Percentiles rank a stretch among this genome's conserved stretches.
These are phyloP conservation scores for Megacollybia marginata DNA, from an alignment of 768 basidiomycete genomes.

Conservation along the genomic window DNA sequence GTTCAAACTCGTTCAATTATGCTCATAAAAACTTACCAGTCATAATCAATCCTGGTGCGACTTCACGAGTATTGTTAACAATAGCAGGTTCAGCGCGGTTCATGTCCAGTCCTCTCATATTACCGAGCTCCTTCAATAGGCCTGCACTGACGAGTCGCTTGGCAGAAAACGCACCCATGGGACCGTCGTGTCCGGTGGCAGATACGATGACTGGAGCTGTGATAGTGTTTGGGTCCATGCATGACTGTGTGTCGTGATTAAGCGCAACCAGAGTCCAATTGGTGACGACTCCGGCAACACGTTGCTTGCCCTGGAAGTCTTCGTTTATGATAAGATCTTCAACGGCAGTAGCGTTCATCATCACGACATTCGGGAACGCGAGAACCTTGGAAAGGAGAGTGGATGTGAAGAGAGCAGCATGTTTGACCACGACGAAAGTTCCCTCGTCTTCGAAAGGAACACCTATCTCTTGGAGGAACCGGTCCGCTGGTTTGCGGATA, in stretches of 20 bases:
- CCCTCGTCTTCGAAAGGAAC: slow-evolving; percentile 77
- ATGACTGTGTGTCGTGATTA: slow-evolving; percentile 70
- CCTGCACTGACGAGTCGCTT: slow-evolving; percentile 73
- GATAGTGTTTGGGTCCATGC: slow-evolving; percentile 76
- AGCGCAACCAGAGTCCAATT: slow-evolving; percentile 46
- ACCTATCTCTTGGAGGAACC: slow-evolving; percentile 61
- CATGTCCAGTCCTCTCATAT: slow-evolving; percentile 80
- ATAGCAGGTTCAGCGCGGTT: slow-evolving; percentile 77
- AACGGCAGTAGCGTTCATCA: slow-evolving; percentile 77
- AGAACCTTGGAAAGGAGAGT: slow-evolving; percentile 68
- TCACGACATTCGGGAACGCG: slow-evolving; percentile 59
- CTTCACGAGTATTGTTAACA: slow-evolving; percentile 70
- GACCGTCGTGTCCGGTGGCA: slow-evolving; percentile 72
- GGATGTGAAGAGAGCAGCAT: slow-evolving; percentile 76
- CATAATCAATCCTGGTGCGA: slow-evolving; percentile 68
- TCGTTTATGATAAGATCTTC: slow-evolving; percentile 69
- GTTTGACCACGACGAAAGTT: slow-evolving; percentile 71
- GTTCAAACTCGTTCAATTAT: slow-evolving; percentile 4
- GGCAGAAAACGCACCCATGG: slow-evolving; percentile 77
- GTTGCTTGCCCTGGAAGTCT: slow-evolving; percentile 46
- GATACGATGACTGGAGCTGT: slow-evolving; percentile 71
- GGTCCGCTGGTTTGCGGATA: slow-evolving; percentile 70
- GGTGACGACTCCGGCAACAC: slow-evolving; percentile 44
- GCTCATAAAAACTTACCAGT: slow-evolving; percentile 38
- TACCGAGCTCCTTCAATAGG: slow-evolving; percentile 65